Base-by-base conservation (phyloP, 768 basidiomycete species). In the Mycena vitilis region DNA sequence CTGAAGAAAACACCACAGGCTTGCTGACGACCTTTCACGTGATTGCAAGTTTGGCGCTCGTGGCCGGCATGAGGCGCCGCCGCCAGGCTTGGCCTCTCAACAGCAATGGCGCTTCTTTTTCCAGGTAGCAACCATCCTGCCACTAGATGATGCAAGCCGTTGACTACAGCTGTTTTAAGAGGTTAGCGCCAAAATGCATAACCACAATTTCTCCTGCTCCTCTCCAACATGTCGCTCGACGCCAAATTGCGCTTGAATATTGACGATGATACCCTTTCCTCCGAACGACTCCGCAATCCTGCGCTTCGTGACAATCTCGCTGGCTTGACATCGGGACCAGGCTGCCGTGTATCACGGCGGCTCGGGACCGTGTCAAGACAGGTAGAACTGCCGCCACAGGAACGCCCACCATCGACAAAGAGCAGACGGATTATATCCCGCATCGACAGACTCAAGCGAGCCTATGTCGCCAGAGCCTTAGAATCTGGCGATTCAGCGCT, bases 301-400 rank as follows among this genome's bases (percentile, higher is more conserved):
- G 60, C 40, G 16, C 8, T 22, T 23, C n/a, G 20, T 9, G 10
- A 11, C 34, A 23, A 18, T 18, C 25, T 22, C 4, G 7, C 11
- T n/a, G 30, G 22, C 15, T 48, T 45, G 45, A 38, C 38, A 18
- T 11, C 54, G 12, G 55, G 42, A 18, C 25, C 10, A n/a, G 55
- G 55, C 15, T 57, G 63, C 12, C 47, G 56, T 15, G 63, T 64
- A 7, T 64, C 63, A 18, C 22, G 63, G 23, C 63, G 55, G 48
- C 63, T 64, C n/a, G 55, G 63, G 38, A 64, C 63, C 13, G 63
- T 64, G 37, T 57, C 37, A 55, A 56, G 55, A 6, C 44, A 53
- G 16, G 20, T 10, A 20, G 47, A 57, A 23, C 2, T 37, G 22
- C 63, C 47, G 38, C 54, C 25, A 22, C 55, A 18, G 22, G 36